phyloP scores from a whole-genome alignment of 768 basidiomycete genomes.

The Mycena polygramma region DNA sequence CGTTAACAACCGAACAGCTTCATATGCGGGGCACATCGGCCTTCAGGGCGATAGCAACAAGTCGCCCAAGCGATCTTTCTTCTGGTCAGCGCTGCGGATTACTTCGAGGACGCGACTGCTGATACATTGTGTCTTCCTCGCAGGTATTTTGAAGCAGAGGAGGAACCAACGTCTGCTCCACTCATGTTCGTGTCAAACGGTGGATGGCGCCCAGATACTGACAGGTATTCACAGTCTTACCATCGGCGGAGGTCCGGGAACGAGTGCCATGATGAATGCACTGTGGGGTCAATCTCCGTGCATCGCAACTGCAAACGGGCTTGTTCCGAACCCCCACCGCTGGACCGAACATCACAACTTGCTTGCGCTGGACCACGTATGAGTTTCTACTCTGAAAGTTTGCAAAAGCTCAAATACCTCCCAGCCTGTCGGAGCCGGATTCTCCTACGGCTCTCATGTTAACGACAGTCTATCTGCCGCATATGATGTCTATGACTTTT shows the following conservation, averaged over 20 bases:
- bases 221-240: constrained; percentile 38
- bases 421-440: constrained; percentile 50
- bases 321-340: constrained; percentile 8
- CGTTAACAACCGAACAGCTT: constrained; percentile 18
- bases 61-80: constrained; percentile 42
- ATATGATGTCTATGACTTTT: constrained; percentile 51
- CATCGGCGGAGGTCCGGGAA: constrained; percentile 52
- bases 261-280: constrained; percentile 29
- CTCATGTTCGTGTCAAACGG: constrained; percentile 37
- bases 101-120: too few relatives aligned
- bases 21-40: constrained; percentile 48
- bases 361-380: constrained; percentile 42
- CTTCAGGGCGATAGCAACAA: constrained; percentile 44
- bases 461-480: constrained; percentile 49
- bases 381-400: constrained; percentile 19
- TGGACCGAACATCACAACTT: constrained; percentile 42
- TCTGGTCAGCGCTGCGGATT: constrained; percentile 31
- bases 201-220: not conserved
- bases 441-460: constrained; percentile 50
- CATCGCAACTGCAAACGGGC: constrained; percentile 1
- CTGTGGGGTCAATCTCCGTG: constrained; percentile 18
- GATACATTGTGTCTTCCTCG: constrained; percentile 13
- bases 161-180: constrained; percentile 44
- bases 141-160: constrained; percentile 52
- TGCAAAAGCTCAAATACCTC: not conserved